phyloP scores from a whole-genome alignment of 1,284 basidiomycete species.

The Pseudomicrostroma phylloplanum region DNA sequence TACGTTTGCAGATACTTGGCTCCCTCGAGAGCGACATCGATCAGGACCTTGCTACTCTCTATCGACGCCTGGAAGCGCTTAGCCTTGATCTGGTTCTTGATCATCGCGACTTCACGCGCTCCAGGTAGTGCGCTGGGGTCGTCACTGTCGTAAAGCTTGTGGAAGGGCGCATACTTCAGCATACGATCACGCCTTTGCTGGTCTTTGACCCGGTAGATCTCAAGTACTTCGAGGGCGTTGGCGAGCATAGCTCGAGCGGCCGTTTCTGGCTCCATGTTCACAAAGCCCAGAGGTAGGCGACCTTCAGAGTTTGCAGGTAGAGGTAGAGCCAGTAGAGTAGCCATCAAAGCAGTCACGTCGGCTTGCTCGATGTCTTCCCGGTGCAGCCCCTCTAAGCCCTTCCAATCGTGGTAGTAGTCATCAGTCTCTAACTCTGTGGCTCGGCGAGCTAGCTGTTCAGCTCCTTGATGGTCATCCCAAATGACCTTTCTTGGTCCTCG shows the following conservation, averaged over 20 bases:
- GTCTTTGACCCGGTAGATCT: constrained; percentile 74
- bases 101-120: constrained; percentile 39
- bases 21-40: constrained; percentile 61
- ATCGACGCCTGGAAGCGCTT: constrained; percentile 59
- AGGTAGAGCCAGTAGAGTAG: constrained; percentile 34
- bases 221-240: constrained; percentile 70
- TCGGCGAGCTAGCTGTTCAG: constrained; percentile 2
- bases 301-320: constrained; percentile 52
- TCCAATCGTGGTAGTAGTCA: constrained; percentile 35
- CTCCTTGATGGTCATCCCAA: constrained; percentile 1
- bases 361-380: constrained; percentile 68
- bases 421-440: constrained; percentile 16
- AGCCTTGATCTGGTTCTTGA: constrained; percentile 49
- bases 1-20: constrained; percentile 78
- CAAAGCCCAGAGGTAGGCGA: constrained; percentile 44
- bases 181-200: constrained; percentile 52
- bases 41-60: constrained; percentile 57
- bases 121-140: constrained; percentile 48
- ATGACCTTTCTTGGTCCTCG: constrained; percentile 17
- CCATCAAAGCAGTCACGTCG: constrained; percentile 73
- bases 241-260: constrained; percentile 62
- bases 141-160: constrained; percentile 9
- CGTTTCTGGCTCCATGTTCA: constrained; percentile 51
- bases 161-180: constrained; percentile 28
- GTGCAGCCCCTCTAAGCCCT: constrained; percentile 20